Evolutionary conservation across 345 rosid species (phyloP), one percentile per base, ranked within the genome.

Genomic region (Alliaria petiolata): DNA sequence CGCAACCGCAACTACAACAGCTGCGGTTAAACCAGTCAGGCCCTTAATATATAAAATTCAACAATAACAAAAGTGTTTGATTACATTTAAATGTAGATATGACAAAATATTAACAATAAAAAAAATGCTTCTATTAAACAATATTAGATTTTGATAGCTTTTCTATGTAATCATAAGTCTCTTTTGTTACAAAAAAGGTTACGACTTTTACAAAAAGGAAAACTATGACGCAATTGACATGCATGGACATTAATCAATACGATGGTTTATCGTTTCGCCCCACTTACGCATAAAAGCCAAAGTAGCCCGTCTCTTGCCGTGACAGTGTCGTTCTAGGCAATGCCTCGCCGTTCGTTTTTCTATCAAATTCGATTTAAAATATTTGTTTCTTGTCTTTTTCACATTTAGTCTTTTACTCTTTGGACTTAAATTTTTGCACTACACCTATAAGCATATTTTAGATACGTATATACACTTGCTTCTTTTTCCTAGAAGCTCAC

Each of bases 301-400:
- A 55, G 30, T 49, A 8, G 54, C 53, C 60, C 38, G 39, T 34
- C 8, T 35, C 33, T 9, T 36, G 42, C 47, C 28, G 15, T 58
- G 57, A 69, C 57, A 46, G 7, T 46, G 39, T 35, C 14, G 49
- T 58, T 13, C 57, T 57, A 57, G 57, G 66, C 39, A 57, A 58
- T 58, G 31, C 30, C 39, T 70, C 67, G 19, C 67, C 51, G 58
- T 38, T 69, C 49, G 47, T 59, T 59, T 70, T 59, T 45, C 2
- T 13, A 19, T 54, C 8, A 43, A 33, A 44, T 44, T 33, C 6
- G 8, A 5, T 19, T 50, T 17, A 16, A n/a, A 12, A 7, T 47
- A 49, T 17, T 13, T 26, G 52, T 60, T 17, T 39, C 52, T 17
- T 70, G 60, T 61, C 68, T 42, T 40, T 31, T 70, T 59, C 50